Base-by-base conservation (phyloP, 73 alveolate species). In the Symbiodinium natans region DNA sequence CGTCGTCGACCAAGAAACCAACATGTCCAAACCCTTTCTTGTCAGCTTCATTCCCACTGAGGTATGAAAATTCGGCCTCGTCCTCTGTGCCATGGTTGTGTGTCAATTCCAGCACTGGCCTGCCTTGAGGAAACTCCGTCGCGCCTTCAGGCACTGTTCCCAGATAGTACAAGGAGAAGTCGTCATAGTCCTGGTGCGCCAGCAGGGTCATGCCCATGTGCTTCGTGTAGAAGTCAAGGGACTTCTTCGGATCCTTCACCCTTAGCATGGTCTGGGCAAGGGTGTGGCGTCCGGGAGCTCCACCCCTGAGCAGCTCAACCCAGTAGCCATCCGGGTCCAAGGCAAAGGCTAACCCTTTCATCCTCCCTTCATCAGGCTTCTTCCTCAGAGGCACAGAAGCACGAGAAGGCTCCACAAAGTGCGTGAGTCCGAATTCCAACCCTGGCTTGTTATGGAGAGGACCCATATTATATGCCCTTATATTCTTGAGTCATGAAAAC, bases 311-410 rank as follows among this genome's bases (percentile, higher is more conserved):
- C 41, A 92, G 29, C 84, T 92, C 98, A 63, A 92, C 92, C 98
- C 98, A 92, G 71, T 92, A 92, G 82, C 98, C 98, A 92, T 92
- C 98, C 3, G 98, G 98, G 29, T 92, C 98, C 68, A 92, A 52
- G 1, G 98, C 98, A 36, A 92, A 92, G 46, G 98, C 98, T 71
- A 92, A 8, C 17, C 98, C 98, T 41, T 92, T 92, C 98, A 92
- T 92, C 29, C 98, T 36, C 41, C 98, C 98, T 23, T 92, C 98
- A 36, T 92, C 75, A 43, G 92, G 98, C 71, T 92, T 92, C 83
- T 92, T 92, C 92, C 98, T 92, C 9, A 31, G 87, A 21, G 27
- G 29, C 27, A 2, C 23, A 34, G 63, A 17, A 48, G 8, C n/a
- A n/a, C n/a, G n/a, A n/a, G n/a, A n/a, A n/a, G n/a, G n/a, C n/a